Evolutionary conservation across 306 rosid genomes (phyloP).

Genomic region (Inga leiocalycina): DNA sequence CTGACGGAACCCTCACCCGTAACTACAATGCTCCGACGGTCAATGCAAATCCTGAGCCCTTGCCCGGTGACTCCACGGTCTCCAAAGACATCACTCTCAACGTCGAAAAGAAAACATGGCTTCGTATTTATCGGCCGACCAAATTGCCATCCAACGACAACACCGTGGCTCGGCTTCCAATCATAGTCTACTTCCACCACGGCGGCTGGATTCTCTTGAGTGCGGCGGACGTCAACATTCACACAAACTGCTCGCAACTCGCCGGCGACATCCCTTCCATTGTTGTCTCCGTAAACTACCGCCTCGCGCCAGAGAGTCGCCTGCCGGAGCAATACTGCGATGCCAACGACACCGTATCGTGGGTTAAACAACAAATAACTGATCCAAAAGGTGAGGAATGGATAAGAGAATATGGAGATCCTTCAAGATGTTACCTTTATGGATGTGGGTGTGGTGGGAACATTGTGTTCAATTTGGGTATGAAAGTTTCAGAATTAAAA

Average conservation of each 20-base stretch:
- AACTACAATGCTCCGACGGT: background rate
- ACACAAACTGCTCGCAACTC: conserved; percentile 30
- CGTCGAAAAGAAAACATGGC: conserved; percentile 36
- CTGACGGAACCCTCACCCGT: conserved; percentile 55
- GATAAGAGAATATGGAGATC: conserved; percentile 66
- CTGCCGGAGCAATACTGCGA: conserved; percentile 54
- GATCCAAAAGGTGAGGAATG: conserved; percentile 55
- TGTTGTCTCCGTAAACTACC: conserved; percentile 45
- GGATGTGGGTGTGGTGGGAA: conserved; percentile 64
- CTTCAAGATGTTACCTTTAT: conserved; percentile 58
- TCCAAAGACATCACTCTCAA: conserved; percentile 54
- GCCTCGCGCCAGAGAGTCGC: conserved; percentile 56
- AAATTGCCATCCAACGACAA: conserved; percentile 66
- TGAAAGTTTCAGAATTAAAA: background rate
- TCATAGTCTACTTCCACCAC: conserved; percentile 53
- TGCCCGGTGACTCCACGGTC: conserved; percentile 28
- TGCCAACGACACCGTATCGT: conserved; percentile 40
- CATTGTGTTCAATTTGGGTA: conserved; percentile 46
- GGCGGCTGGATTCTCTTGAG: conserved; percentile 51
- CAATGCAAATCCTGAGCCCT: conserved; percentile 35
- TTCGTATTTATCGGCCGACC: conserved; percentile 54
- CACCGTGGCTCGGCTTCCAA: conserved; percentile 53
- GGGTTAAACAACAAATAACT: conserved; percentile 46
- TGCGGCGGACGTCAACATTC: background rate
- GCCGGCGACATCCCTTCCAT: conserved; percentile 47